Base-by-base conservation (phyloP, 179 eudicot genomes). In the Carnegiea gigantea region DNA sequence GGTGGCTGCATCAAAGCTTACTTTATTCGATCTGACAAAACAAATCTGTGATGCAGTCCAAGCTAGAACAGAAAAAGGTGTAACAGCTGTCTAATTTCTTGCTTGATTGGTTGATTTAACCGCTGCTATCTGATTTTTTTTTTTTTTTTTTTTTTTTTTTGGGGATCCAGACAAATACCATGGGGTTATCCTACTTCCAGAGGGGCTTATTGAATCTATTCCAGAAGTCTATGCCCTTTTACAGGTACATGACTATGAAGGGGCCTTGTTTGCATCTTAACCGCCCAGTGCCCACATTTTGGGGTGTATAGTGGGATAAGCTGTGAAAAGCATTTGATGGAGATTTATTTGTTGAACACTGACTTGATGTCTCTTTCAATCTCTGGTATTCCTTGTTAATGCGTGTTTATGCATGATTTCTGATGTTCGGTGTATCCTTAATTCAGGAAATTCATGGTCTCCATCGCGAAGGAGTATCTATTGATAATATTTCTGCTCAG, bases 11-110 rank as follows among this genome's bases (percentile, higher is more conserved):
- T 94, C 97, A 60, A 96, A 96, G 81, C 93, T 93, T 59, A 96
- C 99, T 46, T 90, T 96, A 82, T 94, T 92, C 88, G 98, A 93
- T 89, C 40, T 96, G 83, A 91, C 99, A 59, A 90, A 89, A 81
- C 97, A 94, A 91, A 85, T 96, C 79, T 94, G 99, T 91, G 99
- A 96, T 85, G 99, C 99, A 68, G 99, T 96, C 80, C 97, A 96
- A 88, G 92, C 95, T 81, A 88, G 98, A 82, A 92, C 93, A 26
- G 95, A 94, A 83, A 86, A 88, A 92, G 98, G 99, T 96, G 53
- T 80, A 75, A 54, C 9, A 70, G 57, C 82, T 76, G 78, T 12
- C 77, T 79, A 9, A 26, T 48, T 24, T 70, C 76, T 43, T 77
- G 78, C 33, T 64, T 78, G 3, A 62, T 53, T 57, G 10, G 24